These are phyloP conservation scores for Seminavis robusta DNA, from an alignment of 108 stramenopile species.

Conservation along the genomic window DNA sequence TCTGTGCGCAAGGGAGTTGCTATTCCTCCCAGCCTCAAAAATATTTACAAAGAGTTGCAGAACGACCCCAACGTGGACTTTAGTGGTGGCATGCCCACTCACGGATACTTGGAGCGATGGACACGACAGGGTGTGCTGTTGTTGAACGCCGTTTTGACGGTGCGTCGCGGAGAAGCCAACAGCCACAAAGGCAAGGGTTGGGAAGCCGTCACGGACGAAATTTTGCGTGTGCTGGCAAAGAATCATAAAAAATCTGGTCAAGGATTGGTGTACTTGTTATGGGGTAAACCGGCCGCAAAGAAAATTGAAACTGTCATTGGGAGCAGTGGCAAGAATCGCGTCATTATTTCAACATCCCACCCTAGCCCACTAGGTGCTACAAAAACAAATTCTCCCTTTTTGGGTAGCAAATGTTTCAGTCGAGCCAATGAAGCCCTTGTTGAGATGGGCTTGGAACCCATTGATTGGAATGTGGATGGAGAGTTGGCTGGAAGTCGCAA, in stretches of 20 bases:
- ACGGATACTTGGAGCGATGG: constrained; percentile 81
- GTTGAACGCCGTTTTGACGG: constrained; percentile 95
- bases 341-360: constrained; percentile 82
- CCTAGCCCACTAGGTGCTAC: constrained; percentile 91
- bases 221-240: constrained; percentile 69
- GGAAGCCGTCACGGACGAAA: constrained; percentile 94
- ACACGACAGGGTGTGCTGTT: constrained; percentile 94
- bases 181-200: constrained; percentile 94
- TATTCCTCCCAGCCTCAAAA: constrained; percentile 89
- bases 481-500: not conserved
- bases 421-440: constrained; percentile 81
- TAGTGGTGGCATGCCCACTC: constrained; percentile 31
- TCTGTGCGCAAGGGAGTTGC: constrained; percentile 76
- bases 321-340: constrained; percentile 34
- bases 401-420: constrained; percentile 89
- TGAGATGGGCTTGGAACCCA: constrained; percentile 35
- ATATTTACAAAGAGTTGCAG: constrained; percentile 90
- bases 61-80: constrained; percentile 31
- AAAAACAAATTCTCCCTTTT: constrained; percentile 88
- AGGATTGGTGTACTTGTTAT: constrained; percentile 94
- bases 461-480: constrained; percentile 36
- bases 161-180: constrained; percentile 78
- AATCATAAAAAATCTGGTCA: constrained; percentile 12
- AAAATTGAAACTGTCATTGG: constrained; percentile 59
- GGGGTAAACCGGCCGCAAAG: constrained; percentile 94